A percentile compares a stretch with the other conserved stretches of the same genome.
phyloP scores from a whole-genome alignment of 169 alveolate genomes.

The Plasmodium fragile region DNA sequence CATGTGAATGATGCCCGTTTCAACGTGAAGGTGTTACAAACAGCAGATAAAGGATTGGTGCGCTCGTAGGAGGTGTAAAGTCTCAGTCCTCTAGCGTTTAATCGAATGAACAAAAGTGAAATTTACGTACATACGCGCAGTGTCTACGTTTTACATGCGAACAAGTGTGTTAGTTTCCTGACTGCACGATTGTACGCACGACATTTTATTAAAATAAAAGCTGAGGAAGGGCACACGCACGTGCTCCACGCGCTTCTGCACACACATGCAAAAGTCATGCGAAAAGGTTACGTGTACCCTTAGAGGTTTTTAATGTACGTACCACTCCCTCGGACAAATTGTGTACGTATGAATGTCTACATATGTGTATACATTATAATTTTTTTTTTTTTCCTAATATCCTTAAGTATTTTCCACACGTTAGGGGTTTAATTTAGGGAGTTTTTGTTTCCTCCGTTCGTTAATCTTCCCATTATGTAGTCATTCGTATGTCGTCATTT shows the following conservation, averaged over 20 bases:
- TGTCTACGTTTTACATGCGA: slow-evolving; percentile 8
- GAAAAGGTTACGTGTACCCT: neutral
- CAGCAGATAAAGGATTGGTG: neutral
- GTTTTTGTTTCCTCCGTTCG: neutral
- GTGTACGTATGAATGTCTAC: neutral
- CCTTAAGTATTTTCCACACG: neutral
- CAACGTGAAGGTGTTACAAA: neutral
- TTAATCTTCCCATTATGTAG: neutral
- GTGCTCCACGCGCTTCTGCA: neutral
- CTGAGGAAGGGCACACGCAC: neutral
- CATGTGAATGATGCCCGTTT: neutral
- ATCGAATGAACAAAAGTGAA: neutral
- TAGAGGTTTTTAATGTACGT: neutral
- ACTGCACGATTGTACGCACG: neutral
- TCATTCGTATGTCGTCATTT: neutral
- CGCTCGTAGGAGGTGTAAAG: neutral
- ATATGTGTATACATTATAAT: neutral
- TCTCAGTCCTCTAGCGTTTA: neutral
- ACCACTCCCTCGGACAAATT: neutral
- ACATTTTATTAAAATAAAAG: neutral
- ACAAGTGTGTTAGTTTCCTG: neutral
- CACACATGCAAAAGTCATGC: neutral
- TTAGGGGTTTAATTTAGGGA: slow-evolving; percentile 6
- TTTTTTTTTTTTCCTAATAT: neutral
- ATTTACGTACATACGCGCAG: neutral